Evolutionary conservation across 306 rosid species (phyloP), one percentile per base, ranked within the genome.

Genomic region (Dryas octopetala): DNA sequence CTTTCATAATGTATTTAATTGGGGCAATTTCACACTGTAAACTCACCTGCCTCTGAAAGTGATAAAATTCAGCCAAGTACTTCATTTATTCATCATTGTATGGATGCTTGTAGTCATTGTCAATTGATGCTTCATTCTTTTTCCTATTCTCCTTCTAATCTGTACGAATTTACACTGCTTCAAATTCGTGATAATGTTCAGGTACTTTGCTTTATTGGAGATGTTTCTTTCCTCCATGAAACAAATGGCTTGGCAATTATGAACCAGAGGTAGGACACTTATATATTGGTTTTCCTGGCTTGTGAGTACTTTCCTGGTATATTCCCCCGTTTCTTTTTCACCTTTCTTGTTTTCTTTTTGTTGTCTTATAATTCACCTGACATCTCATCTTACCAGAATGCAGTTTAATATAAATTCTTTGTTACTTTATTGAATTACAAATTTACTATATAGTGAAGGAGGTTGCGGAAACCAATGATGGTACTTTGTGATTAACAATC

Each of bases 191-290:
- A 70, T 73, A 68, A 28, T 62, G 58, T 86, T 28, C 83, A 95
- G 97, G 98, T 91, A 52, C 71, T 90, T 51, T 95, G 96, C 78
- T 79, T 95, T 48, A 67, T 95, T 80, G 98, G 98, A 76, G 97
- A 95, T 83, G 88, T 95, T 76, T 95, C 97, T 76, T 87, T 91
- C 58, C 88, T 94, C 67, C 97, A 94, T 65, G 98, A 94, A 68
- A 91, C 97, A 71, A 94, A 94, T 63, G 95, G 98, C 81, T 81
- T 94, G 85, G 74, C 98, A 81, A 76, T 94, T 83, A 67, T 94
- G 87, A 84, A 74, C 44, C 95, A 91, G 78, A 85, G 96, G 98
- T 94, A 85, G 50, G 80, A 54, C 70, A 45, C 71, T 83, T 75
- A 55, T 82, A 54, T 49, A 50, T 66, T 67, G 59, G 32, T 58